Evolutionary conservation across 2,329 filamentous ascomycete species (phyloP).

Genomic region (Penicillium sp.): DNA sequence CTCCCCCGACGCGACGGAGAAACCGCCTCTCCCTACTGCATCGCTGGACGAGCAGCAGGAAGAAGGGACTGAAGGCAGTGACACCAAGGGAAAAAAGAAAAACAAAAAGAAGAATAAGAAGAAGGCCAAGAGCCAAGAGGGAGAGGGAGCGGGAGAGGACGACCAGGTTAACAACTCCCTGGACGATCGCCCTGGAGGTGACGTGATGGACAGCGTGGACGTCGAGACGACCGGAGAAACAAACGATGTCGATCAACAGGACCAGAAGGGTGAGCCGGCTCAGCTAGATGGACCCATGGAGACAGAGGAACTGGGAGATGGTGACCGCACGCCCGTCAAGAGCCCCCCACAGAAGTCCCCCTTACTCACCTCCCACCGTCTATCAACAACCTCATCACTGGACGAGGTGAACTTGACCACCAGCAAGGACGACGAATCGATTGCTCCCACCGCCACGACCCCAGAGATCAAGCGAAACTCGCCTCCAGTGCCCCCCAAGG

Average conservation of each 20-base stretch:
- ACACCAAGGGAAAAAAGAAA: constrained; percentile 10
- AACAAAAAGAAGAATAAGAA: constrained; percentile 20
- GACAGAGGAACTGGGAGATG: constrained; percentile 17
- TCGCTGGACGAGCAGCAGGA: constrained; percentile 31
- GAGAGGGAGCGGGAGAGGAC: background rate
- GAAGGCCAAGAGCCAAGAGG: constrained; percentile 10
- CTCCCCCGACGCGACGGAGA: constrained; percentile 42
- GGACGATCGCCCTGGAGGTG: constrained; percentile 21
- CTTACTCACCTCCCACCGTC: constrained; percentile 55
- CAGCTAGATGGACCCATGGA: constrained; percentile 5
- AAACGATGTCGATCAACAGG: constrained; percentile 9
- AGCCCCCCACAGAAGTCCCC: constrained; percentile 55
- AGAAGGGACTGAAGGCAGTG: constrained; percentile 9
- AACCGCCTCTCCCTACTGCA: constrained; percentile 32
- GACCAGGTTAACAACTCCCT: constrained; percentile 6
- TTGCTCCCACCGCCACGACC: constrained; percentile 27
- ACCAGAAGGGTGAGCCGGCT: constrained; percentile 10
- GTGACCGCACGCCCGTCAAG: constrained; percentile 39
- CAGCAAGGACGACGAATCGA: constrained; percentile 59
- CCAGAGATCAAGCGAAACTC: constrained; percentile 31
- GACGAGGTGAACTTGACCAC: constrained; percentile 68
- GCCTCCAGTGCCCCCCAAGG: constrained; percentile 39
- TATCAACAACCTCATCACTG: constrained; percentile 60
- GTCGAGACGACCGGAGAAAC: constrained; percentile 6
- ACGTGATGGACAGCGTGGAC: constrained; percentile 17